These are phyloP conservation scores for Agaricus sinodeliciosus DNA, from an alignment of 768 basidiomycete species.

Conservation along the genomic window DNA sequence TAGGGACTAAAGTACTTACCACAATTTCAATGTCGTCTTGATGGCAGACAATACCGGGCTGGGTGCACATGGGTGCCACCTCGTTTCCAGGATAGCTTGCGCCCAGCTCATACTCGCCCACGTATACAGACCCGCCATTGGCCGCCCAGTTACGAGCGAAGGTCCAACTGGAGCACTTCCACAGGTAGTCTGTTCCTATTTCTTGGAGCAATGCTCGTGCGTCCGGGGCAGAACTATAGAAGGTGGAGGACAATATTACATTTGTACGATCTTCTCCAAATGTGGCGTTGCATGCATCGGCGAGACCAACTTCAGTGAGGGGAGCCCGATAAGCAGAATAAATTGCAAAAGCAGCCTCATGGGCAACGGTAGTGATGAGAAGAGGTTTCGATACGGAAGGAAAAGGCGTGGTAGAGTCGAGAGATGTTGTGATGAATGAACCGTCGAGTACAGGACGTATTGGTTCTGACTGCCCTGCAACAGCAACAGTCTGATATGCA, in stretches of 20 bases:
- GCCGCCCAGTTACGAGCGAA: slow-evolving; percentile 64
- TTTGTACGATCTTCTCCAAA: slow-evolving; percentile 42
- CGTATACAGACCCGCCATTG: slow-evolving; percentile 59
- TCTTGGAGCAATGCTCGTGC: slow-evolving; percentile 47
- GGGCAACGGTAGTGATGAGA: slow-evolving; percentile 60
- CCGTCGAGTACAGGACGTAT: slow-evolving; percentile 66
- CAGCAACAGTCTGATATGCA: slow-evolving; percentile 40
- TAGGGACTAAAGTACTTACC: slow-evolving; percentile 31
- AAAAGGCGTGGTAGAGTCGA: slow-evolving; percentile 56
- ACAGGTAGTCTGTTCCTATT: slow-evolving; percentile 64
- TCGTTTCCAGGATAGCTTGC: slow-evolving; percentile 69
- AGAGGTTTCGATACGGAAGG: slow-evolving; percentile 58
- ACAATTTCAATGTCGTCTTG: slow-evolving; percentile 80
- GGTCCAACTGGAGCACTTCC: slow-evolving; percentile 66
- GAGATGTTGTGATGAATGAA: slow-evolving; percentile 57
- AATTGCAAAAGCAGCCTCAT: slow-evolving; percentile 70
- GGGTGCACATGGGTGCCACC: slow-evolving; percentile 46
- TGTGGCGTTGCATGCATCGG: slow-evolving; percentile 28
- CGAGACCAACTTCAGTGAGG: slow-evolving; percentile 33
- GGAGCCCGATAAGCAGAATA: slow-evolving; percentile 34
- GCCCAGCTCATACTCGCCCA: slow-evolving; percentile 59
- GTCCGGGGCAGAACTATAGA: slow-evolving; percentile 43
- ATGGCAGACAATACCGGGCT: slow-evolving; percentile 60
- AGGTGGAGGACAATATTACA: slow-evolving; percentile 34
- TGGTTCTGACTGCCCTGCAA: slow-evolving; percentile 48